phyloP scores from a whole-genome alignment of 2,329 filamentous ascomycete species.

The Aspergillus fumigatus region DNA sequence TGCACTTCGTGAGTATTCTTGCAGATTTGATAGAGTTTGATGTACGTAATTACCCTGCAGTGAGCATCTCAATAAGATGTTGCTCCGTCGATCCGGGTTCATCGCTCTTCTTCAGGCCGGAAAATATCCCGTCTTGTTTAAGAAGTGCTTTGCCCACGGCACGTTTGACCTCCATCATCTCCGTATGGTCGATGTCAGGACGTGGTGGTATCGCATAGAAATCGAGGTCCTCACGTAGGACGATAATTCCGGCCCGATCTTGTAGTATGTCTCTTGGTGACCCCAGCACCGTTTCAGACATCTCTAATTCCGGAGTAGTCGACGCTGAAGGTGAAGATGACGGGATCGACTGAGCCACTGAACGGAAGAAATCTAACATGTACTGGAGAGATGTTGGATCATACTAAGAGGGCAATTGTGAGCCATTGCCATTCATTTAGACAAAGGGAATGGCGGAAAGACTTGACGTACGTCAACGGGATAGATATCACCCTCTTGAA shows the following conservation, averaged over 20 bases:
- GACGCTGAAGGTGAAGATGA: slow-evolving; percentile 64
- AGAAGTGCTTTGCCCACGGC: slow-evolving; percentile 83
- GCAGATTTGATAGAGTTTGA: not conserved
- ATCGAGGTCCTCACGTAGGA: slow-evolving; percentile 90
- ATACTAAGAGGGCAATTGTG: slow-evolving; percentile 60
- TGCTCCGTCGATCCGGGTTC: slow-evolving; percentile 96
- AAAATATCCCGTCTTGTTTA: slow-evolving; percentile 91
- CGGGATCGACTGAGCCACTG: slow-evolving; percentile 87
- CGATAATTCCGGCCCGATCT: slow-evolving; percentile 91
- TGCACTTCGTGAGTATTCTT: slow-evolving; percentile 34
- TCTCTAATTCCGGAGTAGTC: slow-evolving; percentile 55
- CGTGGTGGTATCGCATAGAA: slow-evolving; percentile 93
- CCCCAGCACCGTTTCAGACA: slow-evolving; percentile 66
- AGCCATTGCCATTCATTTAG: not conserved
- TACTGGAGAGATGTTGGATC: slow-evolving; percentile 94
- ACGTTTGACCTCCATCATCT: slow-evolving; percentile 96
- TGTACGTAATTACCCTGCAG: slow-evolving; percentile 73
- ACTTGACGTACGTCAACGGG: slow-evolving; percentile 81
- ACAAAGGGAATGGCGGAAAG: not conserved
- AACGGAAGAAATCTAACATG: slow-evolving; percentile 98
- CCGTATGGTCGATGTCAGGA: slow-evolving; percentile 73
- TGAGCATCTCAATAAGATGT: slow-evolving; percentile 98
- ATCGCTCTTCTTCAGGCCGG: slow-evolving; percentile 87
- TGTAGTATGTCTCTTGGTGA: slow-evolving; percentile 73
- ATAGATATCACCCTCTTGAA: slow-evolving; percentile 88